Evolutionary conservation across 2,329 filamentous ascomycete species (phyloP), one percentile per base, ranked within the genome.

Genomic region (Calonectria montana): DNA sequence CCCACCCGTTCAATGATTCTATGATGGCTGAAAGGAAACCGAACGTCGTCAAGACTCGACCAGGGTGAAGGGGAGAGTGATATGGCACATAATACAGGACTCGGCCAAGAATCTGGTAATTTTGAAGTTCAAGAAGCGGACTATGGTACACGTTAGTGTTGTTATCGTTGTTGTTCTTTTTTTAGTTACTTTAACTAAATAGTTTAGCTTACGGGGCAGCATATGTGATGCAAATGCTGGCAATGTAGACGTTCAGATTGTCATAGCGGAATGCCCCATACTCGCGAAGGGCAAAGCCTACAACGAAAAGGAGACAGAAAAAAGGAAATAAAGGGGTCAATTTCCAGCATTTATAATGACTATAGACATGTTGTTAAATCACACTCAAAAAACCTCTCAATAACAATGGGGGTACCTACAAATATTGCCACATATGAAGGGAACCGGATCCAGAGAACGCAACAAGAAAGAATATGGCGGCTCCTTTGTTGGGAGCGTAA

Each of bases 61-160:
- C 82, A 0, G 87, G 86, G 45, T 86, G 82, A 37, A 89, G 80
- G 0, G 90, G 90, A 0, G 90, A 86, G 69, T 89, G 85, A 77
- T 91, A 89, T 0, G 90, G 90, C 3, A 91, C 84, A 61, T 80
- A 89, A 79, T 89, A 89, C 23, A 93, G 84, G 15, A 91, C 84
- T 4, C 90, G 87, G 2, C 88, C 88, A 27, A 93, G 87, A 67
- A 91, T 86, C 75, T 91, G 87, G 80, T 92, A 92, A 77, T 92
- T 91, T 67, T 89, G 86, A 3, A 90, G 84, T 65, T 91, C 90
- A 47, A 91, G 87, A 3, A 92, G 84, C 0, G 91, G 91, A 18
- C 88, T 88, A 53, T 47, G 7, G 10, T 16, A 23, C 50, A 9
- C 29, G 23, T 65, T 12, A 50, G n/a, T 21, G 25, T 25, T 12